Evolutionary conservation across 169 alveolate species (phyloP).

Genomic region (Eimeria maxima): DNA sequence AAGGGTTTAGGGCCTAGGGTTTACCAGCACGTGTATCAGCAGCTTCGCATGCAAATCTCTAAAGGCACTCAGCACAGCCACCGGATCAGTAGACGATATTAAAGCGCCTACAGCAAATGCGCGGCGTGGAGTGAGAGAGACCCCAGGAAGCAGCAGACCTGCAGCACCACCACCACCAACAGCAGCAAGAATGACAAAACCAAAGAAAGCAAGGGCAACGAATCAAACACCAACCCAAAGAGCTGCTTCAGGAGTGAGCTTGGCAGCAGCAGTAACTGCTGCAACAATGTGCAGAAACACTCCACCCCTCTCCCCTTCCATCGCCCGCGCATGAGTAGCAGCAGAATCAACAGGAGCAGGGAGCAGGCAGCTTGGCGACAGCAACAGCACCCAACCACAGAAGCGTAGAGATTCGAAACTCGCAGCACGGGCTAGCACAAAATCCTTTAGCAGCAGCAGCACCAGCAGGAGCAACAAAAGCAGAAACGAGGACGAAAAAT

Average conservation of each 20-base stretch:
- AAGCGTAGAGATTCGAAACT: neutral
- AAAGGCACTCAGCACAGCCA: conserved; percentile 82
- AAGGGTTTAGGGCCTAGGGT: conserved; percentile 26
- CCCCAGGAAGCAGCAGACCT: conserved; percentile 25
- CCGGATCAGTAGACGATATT: conserved; percentile 85
- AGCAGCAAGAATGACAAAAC: conserved; percentile 4
- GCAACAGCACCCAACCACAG: neutral
- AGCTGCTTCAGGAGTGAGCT: neutral
- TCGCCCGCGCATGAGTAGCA: neutral
- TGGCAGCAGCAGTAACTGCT: neutral
- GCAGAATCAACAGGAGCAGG: neutral
- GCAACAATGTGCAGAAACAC: conserved; percentile 43
- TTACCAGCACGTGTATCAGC: conserved; percentile 76
- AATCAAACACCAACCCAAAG: conserved; percentile 21
- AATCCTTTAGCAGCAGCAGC: neutral
- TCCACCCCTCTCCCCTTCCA: too few species aligned
- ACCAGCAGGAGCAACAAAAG: neutral
- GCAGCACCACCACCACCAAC: neutral
- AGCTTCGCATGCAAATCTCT: conserved; percentile 75
- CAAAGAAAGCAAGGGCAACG: neutral
- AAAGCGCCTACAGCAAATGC: conserved; percentile 84
- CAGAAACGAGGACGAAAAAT: neutral
- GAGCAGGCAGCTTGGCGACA: neutral
- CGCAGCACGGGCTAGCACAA: neutral
- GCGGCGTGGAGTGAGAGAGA: conserved; percentile 78